Evolutionary conservation across 1,139 yeast genomes (phyloP).

Genomic region (Zygoascus hellenicus): DNA sequence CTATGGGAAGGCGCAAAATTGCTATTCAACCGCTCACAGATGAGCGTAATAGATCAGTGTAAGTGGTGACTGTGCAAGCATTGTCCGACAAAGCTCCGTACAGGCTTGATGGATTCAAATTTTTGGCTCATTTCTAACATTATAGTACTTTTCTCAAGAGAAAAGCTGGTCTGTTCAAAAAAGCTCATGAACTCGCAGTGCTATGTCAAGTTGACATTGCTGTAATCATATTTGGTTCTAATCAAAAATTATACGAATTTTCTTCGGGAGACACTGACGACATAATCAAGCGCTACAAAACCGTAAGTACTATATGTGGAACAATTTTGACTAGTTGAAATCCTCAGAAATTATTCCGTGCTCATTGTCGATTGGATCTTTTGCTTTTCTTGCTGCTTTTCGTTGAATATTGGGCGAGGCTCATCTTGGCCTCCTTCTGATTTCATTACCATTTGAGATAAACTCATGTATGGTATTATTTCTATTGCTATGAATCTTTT

Average conservation of each 20-base stretch:
- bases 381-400: too few species aligned
- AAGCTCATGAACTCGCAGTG: constrained; percentile 91
- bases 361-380: too few species aligned
- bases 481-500: too few species aligned
- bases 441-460: too few species aligned
- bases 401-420: too few species aligned
- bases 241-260: constrained; percentile 75
- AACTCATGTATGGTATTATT: too few species aligned
- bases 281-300: constrained; percentile 50
- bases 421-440: too few species aligned
- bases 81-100: background rate
- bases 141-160: constrained; percentile 76
- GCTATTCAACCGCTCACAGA: constrained; percentile 88
- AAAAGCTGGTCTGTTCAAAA: constrained; percentile 90
- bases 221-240: constrained; percentile 81
- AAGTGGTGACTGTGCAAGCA: constrained; percentile 24
- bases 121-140: constrained; percentile 8
- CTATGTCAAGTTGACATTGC: constrained; percentile 92
- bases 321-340: background rate
- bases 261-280: constrained; percentile 65
- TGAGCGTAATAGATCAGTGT: constrained; percentile 67
- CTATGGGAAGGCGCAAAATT: constrained; percentile 95
- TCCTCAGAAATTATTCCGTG: too few species aligned
- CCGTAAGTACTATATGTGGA: constrained; percentile 23
- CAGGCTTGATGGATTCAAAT: background rate